Percentiles rank a stretch among this genome's conserved stretches.
Evolutionary conservation across 768 basidiomycete genomes (phyloP).

Genomic region (Leccinum boreale): DNA sequence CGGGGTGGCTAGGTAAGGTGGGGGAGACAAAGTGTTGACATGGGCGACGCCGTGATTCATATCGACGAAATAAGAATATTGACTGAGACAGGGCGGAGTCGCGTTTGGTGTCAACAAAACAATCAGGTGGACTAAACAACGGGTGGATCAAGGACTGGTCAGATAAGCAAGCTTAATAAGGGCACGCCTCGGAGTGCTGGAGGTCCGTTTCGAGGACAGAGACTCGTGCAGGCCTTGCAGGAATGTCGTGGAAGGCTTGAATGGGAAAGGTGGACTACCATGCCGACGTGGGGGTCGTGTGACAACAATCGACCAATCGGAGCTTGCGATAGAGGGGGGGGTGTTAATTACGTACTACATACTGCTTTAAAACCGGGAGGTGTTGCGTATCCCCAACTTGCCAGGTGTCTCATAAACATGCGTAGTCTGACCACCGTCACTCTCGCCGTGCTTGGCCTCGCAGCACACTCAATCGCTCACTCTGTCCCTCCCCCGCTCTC

Average conservation of each 20-base stretch:
- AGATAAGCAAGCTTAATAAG: conserved; percentile 10
- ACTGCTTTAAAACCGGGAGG: conserved; percentile 13
- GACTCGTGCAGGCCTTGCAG: background rate
- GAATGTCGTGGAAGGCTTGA: background rate
- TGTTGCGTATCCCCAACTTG: background rate
- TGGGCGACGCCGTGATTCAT: too few relatives aligned
- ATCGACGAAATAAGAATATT: too few relatives aligned
- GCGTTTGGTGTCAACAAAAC: too few relatives aligned
- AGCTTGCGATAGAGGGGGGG: background rate
- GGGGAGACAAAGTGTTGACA: too few relatives aligned
- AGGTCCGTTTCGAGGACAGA: background rate
- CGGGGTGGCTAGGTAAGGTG: too few relatives aligned
- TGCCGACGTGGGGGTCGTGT: conserved; percentile 9
- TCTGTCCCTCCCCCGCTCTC: conserved; percentile 16
- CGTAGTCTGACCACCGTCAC: conserved; percentile 65
- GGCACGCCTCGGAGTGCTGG: background rate
- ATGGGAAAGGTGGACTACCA: background rate
- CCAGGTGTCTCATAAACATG: conserved; percentile 38
- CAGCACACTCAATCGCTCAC: conserved; percentile 53
- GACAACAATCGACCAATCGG: conserved; percentile 23
- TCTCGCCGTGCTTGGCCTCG: conserved; percentile 56
- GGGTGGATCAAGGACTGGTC: background rate
- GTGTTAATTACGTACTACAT: conserved; percentile 18
- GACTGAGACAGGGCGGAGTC: too few relatives aligned
- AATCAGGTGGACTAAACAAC: too few relatives aligned